Evolutionary conservation across 805 yeast genomes (phyloP), one percentile per base, ranked within the genome.

Genomic region (Candida khao-thaluensis): DNA sequence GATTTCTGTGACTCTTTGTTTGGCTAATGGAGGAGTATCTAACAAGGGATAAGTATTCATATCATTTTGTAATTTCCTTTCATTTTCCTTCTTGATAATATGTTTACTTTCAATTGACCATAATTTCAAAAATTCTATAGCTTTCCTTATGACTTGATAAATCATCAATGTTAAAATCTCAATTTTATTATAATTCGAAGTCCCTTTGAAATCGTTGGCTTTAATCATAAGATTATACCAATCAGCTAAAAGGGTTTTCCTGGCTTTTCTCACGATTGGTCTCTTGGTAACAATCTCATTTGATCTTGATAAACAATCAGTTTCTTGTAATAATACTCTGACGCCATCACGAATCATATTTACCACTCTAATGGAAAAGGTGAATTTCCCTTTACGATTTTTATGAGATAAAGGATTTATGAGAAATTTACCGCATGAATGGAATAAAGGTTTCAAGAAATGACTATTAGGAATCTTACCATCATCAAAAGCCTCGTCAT

Each of bases 201-300:
- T 81, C 30, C 82, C 79, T 53, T 81, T 78, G 51, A 77, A 83
- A 27, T 82, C 85, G 46, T 82, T 84, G 1, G 91, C 90, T 52
- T 82, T 83, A 26, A 79, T 72, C 80, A 84, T 81, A 28, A 85
- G 64, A 37, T 79, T 80, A 47, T 85, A 84, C 95, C 95, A 85
- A 54, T 83, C 90, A 2, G 90, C 82, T 22, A 85, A 69, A 40
- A 85, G 60, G 26, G 79, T 71, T 57, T 85, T 85, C 48, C 95
- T 71, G 38, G 79, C 69, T 46, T 74, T 78, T 40, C 86, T 66
- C 11, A 85, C 76, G 3, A 74, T 56, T 2, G 86, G 81, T 36
- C 76, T 72, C 44, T 73, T 71, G 45, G 79, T 77, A 4, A 85
- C 90, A 32, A 83, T 70, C 21, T 79, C 80, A 47, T 82, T 81